Evolutionary conservation across 1,139 yeast genomes (phyloP).

Genomic region (Hansenula sp.): DNA sequence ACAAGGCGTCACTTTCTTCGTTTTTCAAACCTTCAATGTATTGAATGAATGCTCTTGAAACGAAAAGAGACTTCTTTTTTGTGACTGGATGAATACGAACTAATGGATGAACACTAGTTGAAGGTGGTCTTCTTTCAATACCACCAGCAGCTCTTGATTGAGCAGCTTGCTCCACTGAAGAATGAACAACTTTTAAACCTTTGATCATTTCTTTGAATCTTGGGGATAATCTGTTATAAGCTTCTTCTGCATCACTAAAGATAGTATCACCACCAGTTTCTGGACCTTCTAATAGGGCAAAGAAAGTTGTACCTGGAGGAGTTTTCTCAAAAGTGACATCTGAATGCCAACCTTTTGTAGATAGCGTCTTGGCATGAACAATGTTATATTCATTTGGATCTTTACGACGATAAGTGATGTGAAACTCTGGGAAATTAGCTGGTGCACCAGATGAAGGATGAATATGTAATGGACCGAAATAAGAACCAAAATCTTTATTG

Average conservation of each 20-base stretch:
- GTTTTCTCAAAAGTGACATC: constrained; percentile 69
- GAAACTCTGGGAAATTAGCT: constrained; percentile 51
- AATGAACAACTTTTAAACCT: constrained; percentile 57
- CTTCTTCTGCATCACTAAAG: constrained; percentile 59
- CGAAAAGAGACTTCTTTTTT: constrained; percentile 53
- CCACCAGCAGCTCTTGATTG: constrained; percentile 52
- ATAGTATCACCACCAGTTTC: constrained; percentile 72
- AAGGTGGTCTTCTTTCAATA: constrained; percentile 59
- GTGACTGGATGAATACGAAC: constrained; percentile 69
- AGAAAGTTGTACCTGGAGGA: constrained; percentile 64
- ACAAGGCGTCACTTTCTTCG: constrained; percentile 55
- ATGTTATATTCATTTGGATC: constrained; percentile 34
- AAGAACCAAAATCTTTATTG: constrained; percentile 50
- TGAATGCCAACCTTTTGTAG: constrained; percentile 53
- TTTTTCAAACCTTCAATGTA: constrained; percentile 60
- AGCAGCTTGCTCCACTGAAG: constrained; percentile 65
- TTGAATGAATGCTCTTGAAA: constrained; percentile 58
- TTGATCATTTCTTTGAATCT: constrained; percentile 49
- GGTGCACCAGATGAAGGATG: constrained; percentile 78
- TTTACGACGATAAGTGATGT: constrained; percentile 53
- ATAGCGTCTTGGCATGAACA: constrained; percentile 32
- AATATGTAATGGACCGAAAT: constrained; percentile 66
- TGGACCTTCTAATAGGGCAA: constrained; percentile 58
- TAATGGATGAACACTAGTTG: constrained; percentile 58
- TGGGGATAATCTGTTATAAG: constrained; percentile 67